Conservation (phyloP, 139 green algal genomes). For the Coccomyxa sp. region DNA sequence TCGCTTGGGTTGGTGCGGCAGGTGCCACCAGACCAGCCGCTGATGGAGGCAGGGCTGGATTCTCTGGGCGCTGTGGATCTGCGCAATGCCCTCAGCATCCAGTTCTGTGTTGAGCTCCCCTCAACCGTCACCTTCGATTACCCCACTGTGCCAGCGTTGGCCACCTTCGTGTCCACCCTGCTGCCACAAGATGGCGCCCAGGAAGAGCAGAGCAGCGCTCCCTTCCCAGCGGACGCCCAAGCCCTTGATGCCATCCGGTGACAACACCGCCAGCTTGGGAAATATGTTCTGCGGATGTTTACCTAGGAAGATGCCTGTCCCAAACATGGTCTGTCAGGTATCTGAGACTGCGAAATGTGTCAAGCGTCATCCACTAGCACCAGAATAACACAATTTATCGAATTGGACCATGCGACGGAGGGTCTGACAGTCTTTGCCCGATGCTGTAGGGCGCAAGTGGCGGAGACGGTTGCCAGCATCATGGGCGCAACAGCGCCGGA, state of each 20-base stretch:
- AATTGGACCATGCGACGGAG: too few species aligned
- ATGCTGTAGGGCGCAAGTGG: not conserved
- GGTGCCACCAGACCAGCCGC: conserved; percentile 4
- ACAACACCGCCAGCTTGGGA: too few species aligned
- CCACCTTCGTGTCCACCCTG: conserved; percentile 12
- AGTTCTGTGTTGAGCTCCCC: conserved; percentile 36
- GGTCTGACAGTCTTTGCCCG: too few species aligned
- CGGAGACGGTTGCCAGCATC: not conserved
- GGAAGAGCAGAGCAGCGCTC: not conserved
- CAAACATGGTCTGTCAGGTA: too few species aligned
- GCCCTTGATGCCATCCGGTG: too few species aligned
- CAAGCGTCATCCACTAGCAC: too few species aligned
- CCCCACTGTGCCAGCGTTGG: conserved; percentile 35
- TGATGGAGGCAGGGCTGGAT: conserved; percentile 30
- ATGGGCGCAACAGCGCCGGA: not conserved
- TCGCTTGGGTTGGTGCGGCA: too few species aligned
- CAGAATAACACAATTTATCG: too few species aligned
- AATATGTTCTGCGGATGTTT: too few species aligned
- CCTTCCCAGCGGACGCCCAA: not conserved
- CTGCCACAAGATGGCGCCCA: not conserved
- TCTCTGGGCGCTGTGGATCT: conserved; percentile 68
- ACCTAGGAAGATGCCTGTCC: too few species aligned
- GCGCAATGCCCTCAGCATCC: conserved; percentile 36
- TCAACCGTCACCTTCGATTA: conserved; percentile 50
- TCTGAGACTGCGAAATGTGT: too few species aligned